Conservation (phyloP, 2,329 filamentous ascomycete species). For the Waltergamsia citrina region DNA sequence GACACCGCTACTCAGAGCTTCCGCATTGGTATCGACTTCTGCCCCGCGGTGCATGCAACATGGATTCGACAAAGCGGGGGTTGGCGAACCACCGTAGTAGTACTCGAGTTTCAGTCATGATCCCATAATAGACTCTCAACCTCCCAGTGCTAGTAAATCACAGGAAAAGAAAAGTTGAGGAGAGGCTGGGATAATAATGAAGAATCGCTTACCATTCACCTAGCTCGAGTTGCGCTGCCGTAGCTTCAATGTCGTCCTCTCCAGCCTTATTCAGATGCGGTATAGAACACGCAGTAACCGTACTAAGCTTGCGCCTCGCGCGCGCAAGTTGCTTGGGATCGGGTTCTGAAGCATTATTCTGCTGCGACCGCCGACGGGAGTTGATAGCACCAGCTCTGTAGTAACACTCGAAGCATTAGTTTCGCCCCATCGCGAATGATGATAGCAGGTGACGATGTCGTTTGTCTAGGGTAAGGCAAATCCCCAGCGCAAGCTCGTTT, state of each 20-base stretch:
- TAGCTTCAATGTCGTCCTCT: conserved; percentile 1
- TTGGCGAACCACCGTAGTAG: too few species aligned
- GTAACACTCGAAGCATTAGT: too few species aligned
- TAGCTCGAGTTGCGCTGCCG: conserved; percentile 2
- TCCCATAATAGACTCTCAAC: background rate
- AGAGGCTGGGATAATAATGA: too few species aligned
- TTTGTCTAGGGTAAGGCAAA: background rate
- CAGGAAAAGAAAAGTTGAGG: background rate
- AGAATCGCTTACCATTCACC: conserved; percentile 6
- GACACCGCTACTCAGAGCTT: too few species aligned
- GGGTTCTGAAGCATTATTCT: background rate
- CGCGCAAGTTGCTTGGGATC: conserved; percentile 6
- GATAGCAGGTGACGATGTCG: background rate
- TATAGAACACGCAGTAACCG: conserved; percentile 15
- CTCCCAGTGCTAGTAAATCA: background rate
- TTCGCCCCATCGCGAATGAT: background rate
- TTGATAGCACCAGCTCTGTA: conserved; percentile 1
- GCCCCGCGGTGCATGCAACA: too few species aligned
- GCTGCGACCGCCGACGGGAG: background rate
- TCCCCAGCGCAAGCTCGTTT: too few species aligned
- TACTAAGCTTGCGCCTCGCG: conserved; percentile 17
- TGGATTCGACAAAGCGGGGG: too few species aligned
- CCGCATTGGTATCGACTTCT: too few species aligned
- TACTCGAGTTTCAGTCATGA: too few species aligned
- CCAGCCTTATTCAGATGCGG: background rate